These are phyloP conservation scores for Alternaria arbusti DNA, from an alignment of 2,329 filamentous ascomycete species.

Conservation along the genomic window DNA sequence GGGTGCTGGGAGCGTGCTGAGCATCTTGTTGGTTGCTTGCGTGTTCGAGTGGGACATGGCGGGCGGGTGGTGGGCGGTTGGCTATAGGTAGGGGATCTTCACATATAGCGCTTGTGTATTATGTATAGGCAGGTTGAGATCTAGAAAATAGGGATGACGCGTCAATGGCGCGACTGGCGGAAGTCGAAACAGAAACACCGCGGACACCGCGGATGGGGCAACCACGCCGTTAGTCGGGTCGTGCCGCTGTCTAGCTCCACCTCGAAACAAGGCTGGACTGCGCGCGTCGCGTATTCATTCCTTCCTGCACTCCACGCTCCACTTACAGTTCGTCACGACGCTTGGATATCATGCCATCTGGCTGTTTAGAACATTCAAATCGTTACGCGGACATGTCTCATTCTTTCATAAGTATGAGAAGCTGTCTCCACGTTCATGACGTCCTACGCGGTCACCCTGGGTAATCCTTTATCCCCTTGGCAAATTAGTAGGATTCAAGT, in stretches of 20 bases:
- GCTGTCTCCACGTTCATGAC: too few relatives aligned
- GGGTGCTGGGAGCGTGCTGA: constrained; percentile 39
- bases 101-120: constrained; percentile 8
- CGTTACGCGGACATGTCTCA: not conserved
- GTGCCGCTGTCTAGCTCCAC: constrained; percentile 15
- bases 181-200: constrained; percentile 2
- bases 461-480: not conserved
- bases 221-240: constrained; percentile 8
- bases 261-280: constrained; percentile 1
- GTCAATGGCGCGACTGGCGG: constrained; percentile 2
- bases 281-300: not conserved
- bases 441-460: not conserved
- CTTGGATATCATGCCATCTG: not conserved
- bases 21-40: constrained; percentile 17
- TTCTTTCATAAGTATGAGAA: not conserved
- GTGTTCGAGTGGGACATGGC: not conserved
- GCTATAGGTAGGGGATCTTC: constrained; percentile 8
- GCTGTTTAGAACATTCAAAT: not conserved
- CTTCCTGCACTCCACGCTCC: not conserved
- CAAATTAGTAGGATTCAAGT: not conserved
- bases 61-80: not conserved
- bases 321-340: not conserved
- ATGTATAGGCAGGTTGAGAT: not conserved
- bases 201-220: not conserved
- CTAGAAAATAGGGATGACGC: constrained; percentile 6